Evolutionary conservation across 768 basidiomycete species (phyloP), one percentile per base, ranked within the genome.

Genomic region (Exsudoporus frostii): DNA sequence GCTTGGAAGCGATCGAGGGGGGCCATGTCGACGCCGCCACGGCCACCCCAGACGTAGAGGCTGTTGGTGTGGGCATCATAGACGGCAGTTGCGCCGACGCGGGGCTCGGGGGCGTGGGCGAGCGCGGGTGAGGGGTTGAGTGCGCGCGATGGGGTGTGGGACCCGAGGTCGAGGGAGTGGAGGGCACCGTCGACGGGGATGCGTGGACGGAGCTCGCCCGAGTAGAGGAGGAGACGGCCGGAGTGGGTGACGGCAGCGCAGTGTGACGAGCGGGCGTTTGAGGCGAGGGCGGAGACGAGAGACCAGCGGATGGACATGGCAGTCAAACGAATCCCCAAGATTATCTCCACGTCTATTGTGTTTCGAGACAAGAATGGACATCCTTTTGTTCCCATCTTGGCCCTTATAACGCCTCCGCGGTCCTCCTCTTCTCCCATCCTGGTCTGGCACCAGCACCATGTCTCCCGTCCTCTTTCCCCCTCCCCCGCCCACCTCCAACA

Each of bases 401-500:
- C 25, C 25, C 25, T 27, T 27, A 8, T 8, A 27, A 27, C 9
- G 9, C 27, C 7, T 27, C 7, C 27, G 7, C 27, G 27, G 7
- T 27, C 27, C 27, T 27, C 1, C 7, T 27, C 27, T 27, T 8
- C 27, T 27, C 27, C 27, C 27, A 27, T 48, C 2, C 59, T 65
- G 66, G 65, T 65, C 66, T 59, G 66, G 66, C 33, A 68, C 66
- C 68, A 61, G 51, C 46, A 54, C n/a, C 42, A 52, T 53, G 30
- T 41, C 48, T 27, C 34, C 50, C 9, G 4, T 54, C 40, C 19
- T 45, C 40, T 54, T 46, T 32, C 56, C 65, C 30, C 55, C 50
- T 39, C 79, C 78, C 15, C 84, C 84, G 4, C 82, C 83, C 0
- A 87, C 85, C 22, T 78, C 73, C 15, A 86, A 87, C 65, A 68